Conservation (phyloP, 2,329 filamentous ascomycete genomes). For the Diaporthe amygdali region DNA sequence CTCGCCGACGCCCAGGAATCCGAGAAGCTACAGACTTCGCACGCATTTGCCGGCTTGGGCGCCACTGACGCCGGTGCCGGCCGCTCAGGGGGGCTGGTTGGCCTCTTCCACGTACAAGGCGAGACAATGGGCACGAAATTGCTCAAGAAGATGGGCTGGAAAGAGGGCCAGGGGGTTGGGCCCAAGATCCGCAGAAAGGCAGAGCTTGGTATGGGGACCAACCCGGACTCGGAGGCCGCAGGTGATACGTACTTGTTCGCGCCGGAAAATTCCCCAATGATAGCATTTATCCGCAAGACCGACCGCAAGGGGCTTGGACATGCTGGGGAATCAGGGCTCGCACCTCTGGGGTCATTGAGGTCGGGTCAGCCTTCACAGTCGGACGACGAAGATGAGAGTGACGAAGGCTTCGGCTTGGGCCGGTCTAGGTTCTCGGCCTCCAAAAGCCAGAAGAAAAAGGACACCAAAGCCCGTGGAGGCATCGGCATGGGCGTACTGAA, state of each 20-base stretch:
- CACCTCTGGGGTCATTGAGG: slow-evolving; percentile 36
- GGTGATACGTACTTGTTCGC: slow-evolving; percentile 76
- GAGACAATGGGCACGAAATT: slow-evolving; percentile 89
- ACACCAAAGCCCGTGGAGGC: slow-evolving; percentile 62
- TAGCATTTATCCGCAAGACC: slow-evolving; percentile 67
- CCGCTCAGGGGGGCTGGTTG: slow-evolving; percentile 64
- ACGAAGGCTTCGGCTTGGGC: slow-evolving; percentile 30
- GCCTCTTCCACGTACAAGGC: slow-evolving; percentile 73
- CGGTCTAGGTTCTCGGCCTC: slow-evolving; percentile 29
- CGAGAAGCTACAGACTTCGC: slow-evolving; percentile 73
- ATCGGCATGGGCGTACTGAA: slow-evolving; percentile 91
- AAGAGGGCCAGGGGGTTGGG: slow-evolving; percentile 89
- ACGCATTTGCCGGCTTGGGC: slow-evolving; percentile 78
- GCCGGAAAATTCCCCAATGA: slow-evolving; percentile 77
- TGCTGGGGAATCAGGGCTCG: slow-evolving; percentile 61
- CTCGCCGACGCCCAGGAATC: slow-evolving; percentile 84
- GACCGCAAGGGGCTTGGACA: slow-evolving; percentile 76
- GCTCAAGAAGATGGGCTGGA: slow-evolving; percentile 94
- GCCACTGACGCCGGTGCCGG: slow-evolving; percentile 61
- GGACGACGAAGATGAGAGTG: slow-evolving; percentile 51
- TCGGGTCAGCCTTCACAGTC: slow-evolving; percentile 39
- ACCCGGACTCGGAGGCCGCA: slow-evolving; percentile 39
- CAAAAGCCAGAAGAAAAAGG: slow-evolving; percentile 48
- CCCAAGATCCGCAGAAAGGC: slow-evolving; percentile 81
- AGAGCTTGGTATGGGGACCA: slow-evolving; percentile 62